A percentile compares a stretch with the other conserved stretches of the same genome.
Conservation (phyloP, 805 yeast genomes). For the Kodamaea jinghongensis region DNA sequence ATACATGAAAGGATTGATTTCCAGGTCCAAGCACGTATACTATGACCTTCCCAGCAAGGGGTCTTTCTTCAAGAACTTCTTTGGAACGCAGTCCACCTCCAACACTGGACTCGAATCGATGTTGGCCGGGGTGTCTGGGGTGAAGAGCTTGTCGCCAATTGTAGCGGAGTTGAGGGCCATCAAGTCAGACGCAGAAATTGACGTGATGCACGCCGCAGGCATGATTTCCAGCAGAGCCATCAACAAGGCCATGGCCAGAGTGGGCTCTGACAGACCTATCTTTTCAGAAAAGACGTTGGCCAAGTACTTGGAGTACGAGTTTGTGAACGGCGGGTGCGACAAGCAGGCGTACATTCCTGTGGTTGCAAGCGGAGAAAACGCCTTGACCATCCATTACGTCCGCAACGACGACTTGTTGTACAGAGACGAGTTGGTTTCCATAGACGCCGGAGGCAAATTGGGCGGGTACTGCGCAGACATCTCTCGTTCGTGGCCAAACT, state of each 20-base stretch:
- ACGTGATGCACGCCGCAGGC: constrained; percentile 79
- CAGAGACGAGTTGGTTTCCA: constrained; percentile 78
- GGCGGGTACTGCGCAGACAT: constrained; percentile 97
- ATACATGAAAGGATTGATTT: constrained; percentile 47
- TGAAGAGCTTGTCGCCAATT: constrained; percentile 42
- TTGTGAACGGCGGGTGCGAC: constrained; percentile 86
- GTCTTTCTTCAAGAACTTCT: constrained; percentile 16
- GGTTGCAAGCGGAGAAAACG: constrained; percentile 90
- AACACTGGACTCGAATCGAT: constrained; percentile 6
- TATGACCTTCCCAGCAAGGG: constrained; percentile 40
- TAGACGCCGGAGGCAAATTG: constrained; percentile 90
- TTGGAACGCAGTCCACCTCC: constrained; percentile 1
- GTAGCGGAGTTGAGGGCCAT: constrained; percentile 56
- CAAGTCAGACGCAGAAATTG: constrained; percentile 75
- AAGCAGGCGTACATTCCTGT: constrained; percentile 91
- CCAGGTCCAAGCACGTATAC: constrained; percentile 49
- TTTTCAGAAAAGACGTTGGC: constrained; percentile 74
- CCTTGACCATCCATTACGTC: constrained; percentile 90
- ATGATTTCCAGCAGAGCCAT: constrained; percentile 79
- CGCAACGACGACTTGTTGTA: constrained; percentile 81
- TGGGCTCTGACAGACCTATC: constrained; percentile 45
- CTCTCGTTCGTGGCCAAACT: constrained; percentile 93
- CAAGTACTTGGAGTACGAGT: constrained; percentile 77
- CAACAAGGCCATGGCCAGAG: constrained; percentile 72
- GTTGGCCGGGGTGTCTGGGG: constrained; percentile 31